Base-by-base conservation (phyloP, 2,329 filamentous ascomycete genomes). In the Fusarium udum region DNA sequence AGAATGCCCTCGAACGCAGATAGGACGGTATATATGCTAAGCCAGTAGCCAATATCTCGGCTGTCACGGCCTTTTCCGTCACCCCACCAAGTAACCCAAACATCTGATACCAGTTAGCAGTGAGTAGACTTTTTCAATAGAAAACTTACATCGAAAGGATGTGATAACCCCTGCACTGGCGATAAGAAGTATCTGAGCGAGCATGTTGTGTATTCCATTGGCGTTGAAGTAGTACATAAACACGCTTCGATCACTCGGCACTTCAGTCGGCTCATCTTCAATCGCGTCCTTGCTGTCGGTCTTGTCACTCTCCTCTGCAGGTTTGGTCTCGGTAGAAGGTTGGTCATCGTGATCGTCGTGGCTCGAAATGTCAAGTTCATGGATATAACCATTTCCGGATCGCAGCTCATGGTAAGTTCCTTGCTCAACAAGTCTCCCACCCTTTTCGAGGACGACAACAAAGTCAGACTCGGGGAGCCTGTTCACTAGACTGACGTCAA, bases 351-450 rank as follows among this genome's bases (percentile, higher is more conserved):
- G 55, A 10, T 77, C 72, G 2, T 69, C 67, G 16, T 75, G 61
- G 11, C 62, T 76, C 11, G 80, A 77, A 26, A 84, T 75, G 5
- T 81, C 80, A 5, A 85, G 78, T 28, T 76, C 79, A 24, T 82
- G 75, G 3, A 84, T 78, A 31, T 85, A 85, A 31, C 80, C 80
- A 6, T 78, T 75, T n/a, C 78, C 77, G 1, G 72, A 74, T 51
- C 82, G 75, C 2, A 87, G 79, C 11, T 82, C 73, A 11, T 77
- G 57, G 49, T 84, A 87, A 1, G 74, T 79, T 7, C 80, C 80
- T 61, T 87, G 83, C 36, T 87, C 84, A 3, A 82, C 65, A 22
- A 87, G 73, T 4, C 72, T 79, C 0, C 85, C 84, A 6, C 82
- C 77, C 15, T 70, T 68, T 4, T 81, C 80, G 1, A 88, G 80